Evolutionary conservation across 805 yeast genomes (phyloP).

Genomic region (Monosporozyma aquatica): DNA sequence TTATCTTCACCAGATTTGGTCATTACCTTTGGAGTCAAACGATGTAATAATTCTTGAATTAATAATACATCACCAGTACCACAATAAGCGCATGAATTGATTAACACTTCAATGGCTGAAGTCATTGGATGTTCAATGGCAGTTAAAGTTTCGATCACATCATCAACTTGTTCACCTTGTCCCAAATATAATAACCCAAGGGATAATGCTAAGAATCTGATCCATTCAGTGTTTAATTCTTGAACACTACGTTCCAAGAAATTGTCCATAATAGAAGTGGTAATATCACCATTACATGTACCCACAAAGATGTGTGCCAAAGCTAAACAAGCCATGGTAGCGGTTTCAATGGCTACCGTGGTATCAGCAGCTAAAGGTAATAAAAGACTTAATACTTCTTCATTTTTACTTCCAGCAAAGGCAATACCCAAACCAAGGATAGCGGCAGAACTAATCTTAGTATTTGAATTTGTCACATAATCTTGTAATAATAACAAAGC

Average conservation of each 20-base stretch:
- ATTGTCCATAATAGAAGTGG: conserved; percentile 85
- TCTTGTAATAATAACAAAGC: conserved; percentile 81
- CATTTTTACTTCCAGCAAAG: conserved; percentile 88
- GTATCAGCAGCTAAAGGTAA: conserved; percentile 77
- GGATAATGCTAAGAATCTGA: conserved; percentile 83
- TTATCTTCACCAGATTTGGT: conserved; percentile 48
- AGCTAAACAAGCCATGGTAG: conserved; percentile 81
- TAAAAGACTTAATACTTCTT: conserved; percentile 66
- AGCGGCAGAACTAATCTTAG: conserved; percentile 65
- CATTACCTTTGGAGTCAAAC: conserved; percentile 64
- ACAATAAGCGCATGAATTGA: conserved; percentile 88
- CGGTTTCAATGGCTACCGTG: conserved; percentile 63
- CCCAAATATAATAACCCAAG: conserved; percentile 88
- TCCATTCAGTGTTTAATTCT: conserved; percentile 79
- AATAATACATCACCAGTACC: conserved; percentile 97
- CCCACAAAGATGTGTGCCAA: conserved; percentile 94
- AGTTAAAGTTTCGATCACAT: conserved; percentile 84
- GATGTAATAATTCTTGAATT: conserved; percentile 82
- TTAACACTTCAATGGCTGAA: conserved; percentile 77
- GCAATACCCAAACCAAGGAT: conserved; percentile 89
- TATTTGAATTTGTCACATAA: conserved; percentile 57
- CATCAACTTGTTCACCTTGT: conserved; percentile 87
- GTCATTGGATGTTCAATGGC: conserved; percentile 95
- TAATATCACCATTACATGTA: conserved; percentile 87
- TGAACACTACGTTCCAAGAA: conserved; percentile 72